Percentiles rank a stretch among this genome's conserved stretches.
Conservation (phyloP, 2,329 filamentous ascomycete species). For the Hypoxylon sp. region DNA sequence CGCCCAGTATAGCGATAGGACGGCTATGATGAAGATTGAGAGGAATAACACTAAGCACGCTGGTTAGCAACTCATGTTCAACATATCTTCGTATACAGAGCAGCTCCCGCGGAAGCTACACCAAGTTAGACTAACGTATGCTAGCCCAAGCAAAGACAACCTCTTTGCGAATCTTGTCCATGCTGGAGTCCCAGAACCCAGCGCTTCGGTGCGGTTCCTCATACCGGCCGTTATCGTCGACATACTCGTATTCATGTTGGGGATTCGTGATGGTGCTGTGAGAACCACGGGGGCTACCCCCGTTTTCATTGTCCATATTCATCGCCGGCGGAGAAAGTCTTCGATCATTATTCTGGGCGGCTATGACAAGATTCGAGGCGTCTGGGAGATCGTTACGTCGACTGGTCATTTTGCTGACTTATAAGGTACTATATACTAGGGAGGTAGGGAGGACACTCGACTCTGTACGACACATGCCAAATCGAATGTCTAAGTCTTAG, state of each 20-base stretch:
- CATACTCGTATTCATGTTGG: constrained; percentile 25
- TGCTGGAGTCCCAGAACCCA: constrained; percentile 40
- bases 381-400: constrained; percentile 16
- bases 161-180: constrained; percentile 35
- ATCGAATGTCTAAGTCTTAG: neutral
- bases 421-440: too few species aligned
- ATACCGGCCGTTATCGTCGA: constrained; percentile 10
- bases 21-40: constrained; percentile 62
- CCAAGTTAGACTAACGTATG: constrained; percentile 31
- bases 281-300: constrained; percentile 11
- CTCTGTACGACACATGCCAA: constrained; percentile 1
- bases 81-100: neutral
- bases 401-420: constrained; percentile 13
- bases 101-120: neutral
- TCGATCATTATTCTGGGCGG: constrained; percentile 12
- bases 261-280: constrained; percentile 18
- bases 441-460: too few species aligned
- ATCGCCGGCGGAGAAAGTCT: neutral
- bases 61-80: neutral
- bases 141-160: constrained; percentile 35
- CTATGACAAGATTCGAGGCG: constrained; percentile 18
- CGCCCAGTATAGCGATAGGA: constrained; percentile 70
- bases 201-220: constrained; percentile 37
- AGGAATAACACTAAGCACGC: constrained; percentile 55
- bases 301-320: too few species aligned